Evolutionary conservation across 2,329 filamentous ascomycete genomes (phyloP).

Genomic region (Nemania sp.): DNA sequence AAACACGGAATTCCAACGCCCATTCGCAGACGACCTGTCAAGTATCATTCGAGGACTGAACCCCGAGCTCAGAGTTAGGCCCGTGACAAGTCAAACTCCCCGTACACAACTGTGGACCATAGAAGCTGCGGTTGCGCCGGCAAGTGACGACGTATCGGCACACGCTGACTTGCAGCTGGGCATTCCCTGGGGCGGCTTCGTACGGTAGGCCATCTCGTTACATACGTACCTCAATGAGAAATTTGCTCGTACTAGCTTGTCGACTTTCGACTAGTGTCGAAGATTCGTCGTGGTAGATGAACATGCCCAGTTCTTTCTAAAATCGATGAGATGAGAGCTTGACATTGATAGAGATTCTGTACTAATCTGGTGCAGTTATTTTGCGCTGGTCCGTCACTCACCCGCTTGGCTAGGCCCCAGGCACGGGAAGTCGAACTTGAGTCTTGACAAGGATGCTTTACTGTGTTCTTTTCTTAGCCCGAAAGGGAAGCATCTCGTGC

Average conservation of each 20-base stretch:
- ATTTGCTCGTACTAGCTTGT: neutral
- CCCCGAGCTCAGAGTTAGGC: constrained; percentile 55
- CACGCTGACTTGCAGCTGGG: constrained; percentile 63
- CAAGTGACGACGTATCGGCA: constrained; percentile 60
- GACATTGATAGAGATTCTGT: neutral
- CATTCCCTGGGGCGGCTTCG: constrained; percentile 58
- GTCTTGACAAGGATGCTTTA: constrained; percentile 75
- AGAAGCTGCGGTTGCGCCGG: constrained; percentile 57
- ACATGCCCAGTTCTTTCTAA: neutral
- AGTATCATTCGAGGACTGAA: constrained; percentile 63
- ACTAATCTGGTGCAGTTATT: constrained; percentile 61
- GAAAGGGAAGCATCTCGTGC: constrained; percentile 73
- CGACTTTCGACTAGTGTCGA: constrained; percentile 5
- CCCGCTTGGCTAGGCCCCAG: constrained; percentile 86
- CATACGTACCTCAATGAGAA: neutral
- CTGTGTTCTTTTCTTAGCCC: constrained; percentile 75
- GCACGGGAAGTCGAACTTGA: constrained; percentile 71
- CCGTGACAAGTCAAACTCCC: constrained; percentile 66
- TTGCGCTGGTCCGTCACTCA: constrained; percentile 78
- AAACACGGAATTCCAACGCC: constrained; percentile 39
- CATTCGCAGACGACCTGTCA: constrained; percentile 45
- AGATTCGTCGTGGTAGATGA: neutral
- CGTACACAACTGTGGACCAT: constrained; percentile 73
- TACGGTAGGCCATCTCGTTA: constrained; percentile 48
- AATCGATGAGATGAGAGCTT: neutral